Evolutionary conservation across 148 eudicot species (phyloP).

Genomic region (Silene uniflora): DNA sequence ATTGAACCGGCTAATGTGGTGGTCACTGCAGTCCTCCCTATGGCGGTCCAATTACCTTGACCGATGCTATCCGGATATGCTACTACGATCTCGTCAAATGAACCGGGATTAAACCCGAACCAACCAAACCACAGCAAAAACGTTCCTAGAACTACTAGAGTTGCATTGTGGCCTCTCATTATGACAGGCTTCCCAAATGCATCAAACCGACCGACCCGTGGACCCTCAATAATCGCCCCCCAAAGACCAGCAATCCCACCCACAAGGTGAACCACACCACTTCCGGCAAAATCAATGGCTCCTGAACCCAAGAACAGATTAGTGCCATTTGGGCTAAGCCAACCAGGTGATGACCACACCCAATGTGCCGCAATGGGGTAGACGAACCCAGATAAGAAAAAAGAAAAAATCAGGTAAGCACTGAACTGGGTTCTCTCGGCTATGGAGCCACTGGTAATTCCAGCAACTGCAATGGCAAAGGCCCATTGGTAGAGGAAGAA

Average conservation of each 20-base stretch:
- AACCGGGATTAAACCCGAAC: constrained; percentile 33
- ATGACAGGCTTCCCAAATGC: constrained; percentile 35
- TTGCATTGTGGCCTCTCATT: constrained; percentile 31
- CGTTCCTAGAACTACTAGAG: constrained; percentile 28
- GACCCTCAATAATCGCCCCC: constrained; percentile 65
- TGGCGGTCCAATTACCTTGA: constrained; percentile 49
- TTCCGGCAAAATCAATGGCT: constrained; percentile 73
- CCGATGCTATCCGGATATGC: constrained; percentile 21
- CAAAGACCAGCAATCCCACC: constrained; percentile 72
- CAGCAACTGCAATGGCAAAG: constrained; percentile 76
- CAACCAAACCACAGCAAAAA: constrained; percentile 32
- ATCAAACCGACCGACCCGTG: constrained; percentile 73
- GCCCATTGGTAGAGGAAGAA: constrained; percentile 86
- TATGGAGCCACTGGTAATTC: constrained; percentile 73
- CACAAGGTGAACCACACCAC: constrained; percentile 76
- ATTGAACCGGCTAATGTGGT: constrained; percentile 67
- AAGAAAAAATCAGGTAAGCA: constrained; percentile 62
- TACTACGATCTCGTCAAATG: constrained; percentile 23
- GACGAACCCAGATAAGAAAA: constrained; percentile 61
- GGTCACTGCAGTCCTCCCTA: constrained; percentile 71
- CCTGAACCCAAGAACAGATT: constrained; percentile 53
- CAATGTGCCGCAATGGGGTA: constrained; percentile 76
- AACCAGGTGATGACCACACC: constrained; percentile 68
- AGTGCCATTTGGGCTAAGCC: constrained; percentile 47
- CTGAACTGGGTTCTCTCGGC: constrained; percentile 76